Evolutionary conservation across 106 monocot genomes (phyloP).

Genomic region (Dioscorea alata): DNA sequence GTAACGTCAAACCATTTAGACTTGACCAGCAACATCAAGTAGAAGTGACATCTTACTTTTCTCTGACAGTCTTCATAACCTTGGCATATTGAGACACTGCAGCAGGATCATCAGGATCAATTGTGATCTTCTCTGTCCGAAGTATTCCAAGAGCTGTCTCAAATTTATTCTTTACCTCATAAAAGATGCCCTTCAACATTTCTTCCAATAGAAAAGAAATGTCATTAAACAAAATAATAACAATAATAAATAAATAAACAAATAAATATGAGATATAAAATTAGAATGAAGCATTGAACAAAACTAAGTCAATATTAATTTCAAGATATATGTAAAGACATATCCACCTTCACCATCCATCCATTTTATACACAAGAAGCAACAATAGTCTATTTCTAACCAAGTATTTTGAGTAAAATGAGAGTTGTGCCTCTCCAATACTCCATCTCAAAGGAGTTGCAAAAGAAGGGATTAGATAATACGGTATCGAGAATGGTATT

Average conservation of each 20-base stretch:
- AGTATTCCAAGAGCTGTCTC: conserved; percentile 65
- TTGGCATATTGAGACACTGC: conserved; percentile 83
- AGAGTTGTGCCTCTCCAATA: too few species aligned
- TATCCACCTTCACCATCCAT: too few species aligned
- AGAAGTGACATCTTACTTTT: conserved; percentile 57
- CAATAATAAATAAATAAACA: not conserved
- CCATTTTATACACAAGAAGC: too few species aligned
- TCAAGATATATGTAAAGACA: not conserved
- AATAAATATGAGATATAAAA: not conserved
- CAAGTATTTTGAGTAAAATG: too few species aligned
- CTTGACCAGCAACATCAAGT: not conserved
- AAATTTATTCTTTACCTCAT: conserved; percentile 93
- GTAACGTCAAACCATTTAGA: too few species aligned
- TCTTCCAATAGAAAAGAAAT: conserved; percentile 38
- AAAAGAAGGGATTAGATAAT: too few species aligned
- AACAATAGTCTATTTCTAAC: too few species aligned
- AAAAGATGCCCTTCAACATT: conserved; percentile 89
- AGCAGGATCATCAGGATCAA: conserved; percentile 83
- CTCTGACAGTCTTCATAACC: conserved; percentile 72
- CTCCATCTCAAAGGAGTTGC: too few species aligned
- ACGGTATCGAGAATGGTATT: too few species aligned
- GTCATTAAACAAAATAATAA: not conserved
- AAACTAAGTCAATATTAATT: not conserved
- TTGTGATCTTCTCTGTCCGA: conserved; percentile 79
- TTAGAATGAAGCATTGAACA: not conserved